A percentile compares a stretch with the other conserved stretches of the same genome.
Evolutionary conservation across 495 filamentous ascomycete species (phyloP).

Genomic region (Elaphomyces granulatus): DNA sequence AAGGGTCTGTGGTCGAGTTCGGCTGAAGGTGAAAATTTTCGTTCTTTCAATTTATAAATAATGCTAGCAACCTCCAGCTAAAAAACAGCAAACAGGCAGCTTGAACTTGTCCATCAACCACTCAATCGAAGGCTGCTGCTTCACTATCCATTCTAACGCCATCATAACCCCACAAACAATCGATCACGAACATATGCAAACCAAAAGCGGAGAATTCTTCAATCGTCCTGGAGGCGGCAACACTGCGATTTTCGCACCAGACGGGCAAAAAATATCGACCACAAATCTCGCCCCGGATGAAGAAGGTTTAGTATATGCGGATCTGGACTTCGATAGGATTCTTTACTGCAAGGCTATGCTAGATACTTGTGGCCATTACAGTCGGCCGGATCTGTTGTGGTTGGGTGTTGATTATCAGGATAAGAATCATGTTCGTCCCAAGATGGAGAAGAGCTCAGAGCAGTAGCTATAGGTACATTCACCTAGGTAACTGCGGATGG

Average conservation of each 20-base stretch:
- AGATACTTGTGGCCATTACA: constrained; percentile 37
- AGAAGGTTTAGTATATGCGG: constrained; percentile 35
- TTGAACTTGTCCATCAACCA: constrained; percentile 31
- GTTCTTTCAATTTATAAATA: not conserved
- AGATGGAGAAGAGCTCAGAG: no score
- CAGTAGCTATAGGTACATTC: no score
- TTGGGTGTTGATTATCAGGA: constrained; percentile 27
- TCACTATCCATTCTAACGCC: constrained; percentile 35
- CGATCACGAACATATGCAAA: constrained; percentile 24
- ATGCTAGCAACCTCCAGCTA: not conserved
- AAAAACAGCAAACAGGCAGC: constrained; percentile 17
- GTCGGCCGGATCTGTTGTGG: constrained; percentile 40
- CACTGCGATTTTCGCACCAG: constrained; percentile 38
- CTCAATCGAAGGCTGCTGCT: constrained; percentile 37
- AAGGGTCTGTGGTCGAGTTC: constrained; percentile 22
- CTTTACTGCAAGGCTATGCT: constrained; percentile 22
- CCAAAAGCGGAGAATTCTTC: constrained; percentile 19
- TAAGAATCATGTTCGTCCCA: constrained; percentile 14
- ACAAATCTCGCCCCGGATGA: constrained; percentile 15
- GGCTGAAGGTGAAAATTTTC: constrained; percentile 17
- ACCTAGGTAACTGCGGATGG: no score
- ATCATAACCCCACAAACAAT: constrained; percentile 31
- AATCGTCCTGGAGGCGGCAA: constrained; percentile 30
- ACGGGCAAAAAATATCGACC: constrained; percentile 35
- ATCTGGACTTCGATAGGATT: constrained; percentile 29